Percentiles rank a stretch among this genome's conserved stretches.
Conservation (phyloP, 2,329 filamentous ascomycete genomes). For the Monascus ruber region DNA sequence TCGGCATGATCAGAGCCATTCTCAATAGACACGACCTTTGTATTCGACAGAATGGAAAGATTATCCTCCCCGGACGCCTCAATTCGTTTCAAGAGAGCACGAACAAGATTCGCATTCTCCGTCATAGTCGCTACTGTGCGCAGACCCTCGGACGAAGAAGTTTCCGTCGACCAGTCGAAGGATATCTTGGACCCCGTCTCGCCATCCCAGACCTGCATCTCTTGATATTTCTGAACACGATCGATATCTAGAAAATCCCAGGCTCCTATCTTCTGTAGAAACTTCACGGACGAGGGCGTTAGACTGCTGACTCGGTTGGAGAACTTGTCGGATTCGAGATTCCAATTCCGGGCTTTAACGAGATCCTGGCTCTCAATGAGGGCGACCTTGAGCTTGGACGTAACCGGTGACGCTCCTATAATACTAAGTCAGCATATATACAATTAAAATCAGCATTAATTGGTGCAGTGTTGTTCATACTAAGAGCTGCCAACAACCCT, state of each 20-base stretch:
- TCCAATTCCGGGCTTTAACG: conserved; percentile 54
- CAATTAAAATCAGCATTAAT: background rate
- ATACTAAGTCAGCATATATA: conserved; percentile 11
- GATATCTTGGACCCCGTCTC: conserved; percentile 76
- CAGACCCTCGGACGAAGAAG: conserved; percentile 34
- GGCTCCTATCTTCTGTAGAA: conserved; percentile 70
- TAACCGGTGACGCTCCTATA: conserved; percentile 63
- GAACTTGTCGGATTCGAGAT: conserved; percentile 56
- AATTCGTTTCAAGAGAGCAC: conserved; percentile 61
- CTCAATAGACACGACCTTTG: conserved; percentile 67
- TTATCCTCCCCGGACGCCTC: conserved; percentile 49
- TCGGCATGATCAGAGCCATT: conserved; percentile 58
- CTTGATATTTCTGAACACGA: conserved; percentile 76
- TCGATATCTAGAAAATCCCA: conserved; percentile 65
- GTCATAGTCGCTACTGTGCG: conserved; percentile 86
- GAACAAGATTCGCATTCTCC: conserved; percentile 83
- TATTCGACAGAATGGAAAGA: conserved; percentile 62
- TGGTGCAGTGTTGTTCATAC: conserved; percentile 36
- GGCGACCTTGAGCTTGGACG: conserved; percentile 68
- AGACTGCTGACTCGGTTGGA: conserved; percentile 95
- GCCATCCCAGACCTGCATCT: conserved; percentile 99
- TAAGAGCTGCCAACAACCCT: conserved; percentile 65
- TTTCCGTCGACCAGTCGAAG: conserved; percentile 60
- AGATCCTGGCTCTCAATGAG: conserved; percentile 87
- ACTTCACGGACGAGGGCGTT: conserved; percentile 76